Evolutionary conservation across 768 basidiomycete species (phyloP), one percentile per base, ranked within the genome.

Genomic region (Mycena alexandri): DNA sequence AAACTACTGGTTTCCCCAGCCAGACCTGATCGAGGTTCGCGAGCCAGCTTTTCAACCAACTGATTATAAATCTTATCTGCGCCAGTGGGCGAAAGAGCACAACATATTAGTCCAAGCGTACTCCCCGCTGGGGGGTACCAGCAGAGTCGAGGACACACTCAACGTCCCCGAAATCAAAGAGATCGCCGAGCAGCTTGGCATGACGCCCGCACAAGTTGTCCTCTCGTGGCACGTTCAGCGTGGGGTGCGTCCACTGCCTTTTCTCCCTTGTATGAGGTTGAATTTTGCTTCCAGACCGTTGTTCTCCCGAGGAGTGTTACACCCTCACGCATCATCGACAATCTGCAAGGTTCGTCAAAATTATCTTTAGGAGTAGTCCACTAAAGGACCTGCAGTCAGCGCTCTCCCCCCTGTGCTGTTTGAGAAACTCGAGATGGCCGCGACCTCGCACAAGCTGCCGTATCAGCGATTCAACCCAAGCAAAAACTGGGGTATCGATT

Each of bases 241-340:
- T 22, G 91, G 93, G 12, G 90, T 91, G 74, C 38, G 81, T 19
- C 24, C 59, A 21, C 51, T n/a, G n/a, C 34, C 21, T 16, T 54
- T 34, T 43, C 42, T 24, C 19, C 41, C 4, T n/a, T 13, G 10
- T 29, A 22, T 44, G 9, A 13, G 48, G 21, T 14, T 14, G 38
- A 38, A 14, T 14, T 38, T 38, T 38, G 38, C 38, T 14, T 9
- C 38, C 70, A 91, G 90, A 88, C 89, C 52, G 81, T 90, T 61
- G 90, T 90, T 9, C 82, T 94, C 13, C 91, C 93, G 2, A 95
- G 94, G 83, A 92, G 90, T 68, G 91, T 93, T 16, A 90, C 88
- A 4, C 82, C 90, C 13, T 84, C 85, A 48, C 86, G 91, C 33
- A 83, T 95, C 38, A 79, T 83, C 62, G 91, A 92, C 75, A 94